Percentiles rank a stretch among this genome's conserved stretches.
phyloP scores from a whole-genome alignment of 768 basidiomycete genomes.

The Pleurotus sapidus region DNA sequence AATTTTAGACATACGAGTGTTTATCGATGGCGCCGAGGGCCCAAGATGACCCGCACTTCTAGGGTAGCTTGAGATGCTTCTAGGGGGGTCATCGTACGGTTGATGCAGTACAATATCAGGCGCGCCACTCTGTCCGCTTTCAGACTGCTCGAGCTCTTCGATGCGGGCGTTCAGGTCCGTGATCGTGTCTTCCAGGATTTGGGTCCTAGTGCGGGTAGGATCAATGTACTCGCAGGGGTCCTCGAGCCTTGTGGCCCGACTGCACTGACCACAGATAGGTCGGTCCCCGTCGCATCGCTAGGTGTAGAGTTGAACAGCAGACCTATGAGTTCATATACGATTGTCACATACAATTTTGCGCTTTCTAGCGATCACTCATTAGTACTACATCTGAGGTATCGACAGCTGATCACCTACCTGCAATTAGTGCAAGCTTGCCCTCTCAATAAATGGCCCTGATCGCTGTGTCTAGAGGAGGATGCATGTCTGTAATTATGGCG shows the following conservation, averaged over 20 bases:
- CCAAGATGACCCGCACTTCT: not conserved
- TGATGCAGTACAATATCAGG: not conserved
- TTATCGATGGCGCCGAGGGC: not conserved
- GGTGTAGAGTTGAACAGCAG: not conserved
- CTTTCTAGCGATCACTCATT: not conserved
- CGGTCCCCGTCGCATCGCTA: conserved; percentile 53
- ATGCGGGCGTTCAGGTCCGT: conserved; percentile 40
- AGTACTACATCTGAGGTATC: not conserved
- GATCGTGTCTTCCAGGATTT: conserved; percentile 46
- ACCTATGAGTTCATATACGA: not conserved
- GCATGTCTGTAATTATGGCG: not conserved
- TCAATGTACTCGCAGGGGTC: conserved; percentile 59
- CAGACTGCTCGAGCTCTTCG: conserved; percentile 33
- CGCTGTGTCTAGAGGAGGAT: not conserved
- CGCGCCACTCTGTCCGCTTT: conserved; percentile 1
- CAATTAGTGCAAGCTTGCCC: conserved; percentile 6
- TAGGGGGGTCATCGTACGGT: not conserved
- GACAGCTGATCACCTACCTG: not conserved
- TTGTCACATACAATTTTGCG: conserved; percentile 4
- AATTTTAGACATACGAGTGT: not conserved
- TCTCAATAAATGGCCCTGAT: not conserved
- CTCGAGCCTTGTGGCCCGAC: conserved; percentile 32
- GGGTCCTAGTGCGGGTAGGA: conserved; percentile 32
- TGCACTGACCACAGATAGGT: conserved; percentile 51
- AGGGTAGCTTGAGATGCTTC: not conserved